Conservation (phyloP, 1,284 basidiomycete genomes). For the Pascua guehoae region DNA sequence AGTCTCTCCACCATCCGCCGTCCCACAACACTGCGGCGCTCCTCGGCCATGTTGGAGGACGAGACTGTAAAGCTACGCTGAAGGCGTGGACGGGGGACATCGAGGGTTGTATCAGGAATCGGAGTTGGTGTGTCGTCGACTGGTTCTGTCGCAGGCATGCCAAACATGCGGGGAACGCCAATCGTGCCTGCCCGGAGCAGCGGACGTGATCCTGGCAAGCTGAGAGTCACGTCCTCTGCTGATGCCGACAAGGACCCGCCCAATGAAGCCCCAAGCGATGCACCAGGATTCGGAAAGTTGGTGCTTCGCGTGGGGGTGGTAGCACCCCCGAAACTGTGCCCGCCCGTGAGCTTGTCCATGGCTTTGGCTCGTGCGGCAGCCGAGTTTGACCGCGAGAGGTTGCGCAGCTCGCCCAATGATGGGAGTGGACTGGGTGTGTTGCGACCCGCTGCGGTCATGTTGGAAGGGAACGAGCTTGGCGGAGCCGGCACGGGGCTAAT, state of each 20-base stretch:
- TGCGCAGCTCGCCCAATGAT: constrained; percentile 40
- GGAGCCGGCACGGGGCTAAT: constrained; percentile 28
- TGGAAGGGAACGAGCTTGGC: constrained; percentile 15
- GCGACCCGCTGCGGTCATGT: constrained; percentile 19
- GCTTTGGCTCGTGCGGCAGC: constrained; percentile 44
- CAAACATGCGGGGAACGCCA: constrained; percentile 31
- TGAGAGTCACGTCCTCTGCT: constrained; percentile 21
- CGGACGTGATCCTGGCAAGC: constrained; percentile 15
- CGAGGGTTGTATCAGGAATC: constrained; percentile 15
- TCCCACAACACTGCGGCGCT: constrained; percentile 48
- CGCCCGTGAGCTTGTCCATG: constrained; percentile 48
- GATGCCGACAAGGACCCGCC: constrained; percentile 10
- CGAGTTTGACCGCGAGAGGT: constrained; percentile 47
- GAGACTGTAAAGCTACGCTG: constrained; percentile 47
- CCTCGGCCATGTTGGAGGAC: constrained; percentile 46
- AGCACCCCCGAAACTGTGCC: constrained; percentile 19
- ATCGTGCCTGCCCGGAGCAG: constrained; percentile 38
- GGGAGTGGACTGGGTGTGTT: constrained; percentile 45
- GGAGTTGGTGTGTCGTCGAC: constrained; percentile 8
- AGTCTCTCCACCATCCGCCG: constrained; percentile 47
- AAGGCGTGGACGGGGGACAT: constrained; percentile 36
- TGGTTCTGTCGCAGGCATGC: constrained; percentile 3
- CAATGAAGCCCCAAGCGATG: neutral
- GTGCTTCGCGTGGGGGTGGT: constrained; percentile 11
- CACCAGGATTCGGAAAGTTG: neutral